Percentiles rank a stretch among this genome's conserved stretches.
These are phyloP conservation scores for Diaporthe sp. DNA, from an alignment of 2,329 filamentous ascomycete species.

Conservation along the genomic window DNA sequence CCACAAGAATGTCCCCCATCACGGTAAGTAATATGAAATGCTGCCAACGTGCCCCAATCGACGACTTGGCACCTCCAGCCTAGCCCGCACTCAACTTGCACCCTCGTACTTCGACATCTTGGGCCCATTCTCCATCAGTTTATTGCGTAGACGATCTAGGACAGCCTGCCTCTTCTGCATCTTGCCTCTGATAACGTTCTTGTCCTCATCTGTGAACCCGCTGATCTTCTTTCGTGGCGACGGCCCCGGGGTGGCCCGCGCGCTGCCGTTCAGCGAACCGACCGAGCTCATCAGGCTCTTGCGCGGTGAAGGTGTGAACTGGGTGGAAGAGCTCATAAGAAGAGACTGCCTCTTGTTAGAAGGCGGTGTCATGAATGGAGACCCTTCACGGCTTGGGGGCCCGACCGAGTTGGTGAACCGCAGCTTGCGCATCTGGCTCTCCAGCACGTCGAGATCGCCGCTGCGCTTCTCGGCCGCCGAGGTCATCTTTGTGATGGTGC, in stretches of 20 bases:
- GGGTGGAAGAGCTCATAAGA: constrained; percentile 48
- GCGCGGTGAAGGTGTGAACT: constrained; percentile 48
- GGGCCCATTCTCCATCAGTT: constrained; percentile 63
- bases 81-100: constrained; percentile 21
- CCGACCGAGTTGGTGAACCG: constrained; percentile 43
- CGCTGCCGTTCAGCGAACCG: constrained; percentile 48
- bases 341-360: constrained; percentile 49
- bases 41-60: not conserved
- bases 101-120: constrained; percentile 57
- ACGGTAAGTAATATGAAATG: not conserved
- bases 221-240: constrained; percentile 72
- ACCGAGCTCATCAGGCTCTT: constrained; percentile 58
- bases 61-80: not conserved
- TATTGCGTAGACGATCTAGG: constrained; percentile 62
- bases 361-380: constrained; percentile 56
- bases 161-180: constrained; percentile 65
- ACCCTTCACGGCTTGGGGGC: constrained; percentile 54
- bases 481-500: constrained; percentile 94
- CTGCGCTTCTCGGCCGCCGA: constrained; percentile 91
- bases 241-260: constrained; percentile 51
- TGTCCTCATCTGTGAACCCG: constrained; percentile 71
- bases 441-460: constrained; percentile 90
- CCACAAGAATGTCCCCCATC: not conserved
- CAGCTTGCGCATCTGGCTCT: constrained; percentile 80
- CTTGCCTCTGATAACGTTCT: constrained; percentile 66